Conservation (phyloP, 441 rosid genomes). For the Corymbia citriodora region DNA sequence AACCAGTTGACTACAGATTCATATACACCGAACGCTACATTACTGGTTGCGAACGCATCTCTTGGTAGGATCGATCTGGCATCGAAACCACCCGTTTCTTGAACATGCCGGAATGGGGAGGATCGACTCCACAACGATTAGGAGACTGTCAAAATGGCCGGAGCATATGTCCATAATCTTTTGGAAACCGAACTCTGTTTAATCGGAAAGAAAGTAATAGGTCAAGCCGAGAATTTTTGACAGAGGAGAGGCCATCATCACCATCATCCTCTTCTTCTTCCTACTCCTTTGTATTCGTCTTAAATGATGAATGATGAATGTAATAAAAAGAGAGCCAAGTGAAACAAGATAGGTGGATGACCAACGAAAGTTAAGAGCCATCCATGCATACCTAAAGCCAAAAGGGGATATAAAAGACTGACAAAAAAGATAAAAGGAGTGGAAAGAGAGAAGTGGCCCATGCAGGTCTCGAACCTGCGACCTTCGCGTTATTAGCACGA, state of each 20-base stretch:
- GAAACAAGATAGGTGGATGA: neutral
- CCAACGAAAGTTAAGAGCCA: neutral
- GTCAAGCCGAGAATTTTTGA: neutral
- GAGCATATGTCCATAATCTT: neutral
- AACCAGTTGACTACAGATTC: neutral
- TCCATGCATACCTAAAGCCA: neutral
- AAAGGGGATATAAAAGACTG: neutral
- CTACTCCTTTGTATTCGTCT: neutral
- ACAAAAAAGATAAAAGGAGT: neutral
- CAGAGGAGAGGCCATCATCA: neutral
- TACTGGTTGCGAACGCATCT: neutral
- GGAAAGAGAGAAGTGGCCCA: neutral
- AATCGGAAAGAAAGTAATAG: neutral
- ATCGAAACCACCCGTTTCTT: neutral
- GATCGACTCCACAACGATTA: neutral
- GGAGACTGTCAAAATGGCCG: neutral
- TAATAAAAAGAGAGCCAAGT: neutral
- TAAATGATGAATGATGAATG: neutral
- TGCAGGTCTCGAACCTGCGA: conserved; percentile 9
- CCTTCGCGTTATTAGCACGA: conserved; percentile 8
- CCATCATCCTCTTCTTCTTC: neutral
- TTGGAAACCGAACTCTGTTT: neutral
- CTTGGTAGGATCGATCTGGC: neutral
- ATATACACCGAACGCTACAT: neutral
- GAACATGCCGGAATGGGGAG: neutral